Percentiles rank a stretch among this genome's conserved stretches.
phyloP scores from a whole-genome alignment of 1,139 yeast species.

The Meyerozyma athensensis region DNA sequence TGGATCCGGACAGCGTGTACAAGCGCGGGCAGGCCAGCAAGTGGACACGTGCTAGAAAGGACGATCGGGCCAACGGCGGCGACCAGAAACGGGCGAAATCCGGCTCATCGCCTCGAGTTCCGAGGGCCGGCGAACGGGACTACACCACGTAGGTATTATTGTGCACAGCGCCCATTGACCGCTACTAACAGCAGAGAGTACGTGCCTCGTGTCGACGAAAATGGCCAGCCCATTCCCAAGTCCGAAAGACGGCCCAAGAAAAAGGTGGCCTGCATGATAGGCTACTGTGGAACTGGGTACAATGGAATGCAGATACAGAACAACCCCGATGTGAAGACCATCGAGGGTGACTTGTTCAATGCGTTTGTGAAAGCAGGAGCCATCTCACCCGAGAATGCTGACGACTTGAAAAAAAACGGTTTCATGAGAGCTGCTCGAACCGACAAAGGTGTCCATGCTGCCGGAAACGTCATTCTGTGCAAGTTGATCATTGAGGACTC shows the following conservation, averaged over 20 bases:
- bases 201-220: slow-evolving; percentile 47
- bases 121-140: slow-evolving; percentile 19
- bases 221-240: slow-evolving; percentile 55
- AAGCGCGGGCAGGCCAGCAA: slow-evolving; percentile 42
- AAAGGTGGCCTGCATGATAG: slow-evolving; percentile 89
- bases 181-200: slow-evolving; percentile 34
- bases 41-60: slow-evolving; percentile 29
- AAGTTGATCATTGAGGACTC: slow-evolving; percentile 86
- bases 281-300: slow-evolving; percentile 97
- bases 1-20: slow-evolving; percentile 25
- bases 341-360: slow-evolving; percentile 83
- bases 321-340: slow-evolving; percentile 86
- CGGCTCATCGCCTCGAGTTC: slow-evolving; percentile 10
- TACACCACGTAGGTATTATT: slow-evolving; percentile 47
- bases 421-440: slow-evolving; percentile 97
- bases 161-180: neutral
- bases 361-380: slow-evolving; percentile 92
- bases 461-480: slow-evolving; percentile 87
- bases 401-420: slow-evolving; percentile 84
- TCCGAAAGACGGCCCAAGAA: slow-evolving; percentile 73
- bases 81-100: slow-evolving; percentile 29
- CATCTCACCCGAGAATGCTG: slow-evolving; percentile 80
- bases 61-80: slow-evolving; percentile 35
- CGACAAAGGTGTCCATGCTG: slow-evolving; percentile 98
- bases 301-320: slow-evolving; percentile 89